phyloP scores from a whole-genome alignment of 495 filamentous ascomycete genomes.

The Penicillium argentinense region DNA sequence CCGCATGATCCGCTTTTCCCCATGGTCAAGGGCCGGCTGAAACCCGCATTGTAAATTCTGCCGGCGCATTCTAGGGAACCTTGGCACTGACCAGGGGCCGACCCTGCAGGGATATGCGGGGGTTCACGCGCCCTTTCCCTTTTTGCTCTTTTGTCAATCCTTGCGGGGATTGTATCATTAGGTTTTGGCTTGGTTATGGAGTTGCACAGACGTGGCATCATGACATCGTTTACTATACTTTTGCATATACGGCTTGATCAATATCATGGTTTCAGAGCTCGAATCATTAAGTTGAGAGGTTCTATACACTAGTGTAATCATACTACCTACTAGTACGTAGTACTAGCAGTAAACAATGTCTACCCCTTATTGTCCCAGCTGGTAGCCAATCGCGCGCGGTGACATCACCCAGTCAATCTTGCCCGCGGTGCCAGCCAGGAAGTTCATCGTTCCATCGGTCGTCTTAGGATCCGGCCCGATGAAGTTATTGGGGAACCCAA shows the following conservation, averaged over 20 bases:
- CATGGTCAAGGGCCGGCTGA: constrained; percentile 4
- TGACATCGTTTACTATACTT: constrained; percentile 15
- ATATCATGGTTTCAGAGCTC: constrained; percentile 6
- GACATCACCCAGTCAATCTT: constrained; percentile 44
- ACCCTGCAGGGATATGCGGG: background rate
- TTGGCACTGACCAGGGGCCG: background rate
- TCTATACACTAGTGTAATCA: background rate
- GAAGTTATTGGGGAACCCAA: constrained; percentile 54
- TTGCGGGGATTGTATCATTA: constrained; percentile 20
- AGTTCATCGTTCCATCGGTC: constrained; percentile 38
- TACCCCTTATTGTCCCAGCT: constrained; percentile 6
- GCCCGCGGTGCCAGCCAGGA: constrained; percentile 41
- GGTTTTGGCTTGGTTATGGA: constrained; percentile 16
- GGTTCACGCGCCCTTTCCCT: constrained; percentile 2
- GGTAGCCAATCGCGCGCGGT: constrained; percentile 31
- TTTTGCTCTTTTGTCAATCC: constrained; percentile 1
- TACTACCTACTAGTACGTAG: background rate
- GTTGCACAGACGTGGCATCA: constrained; percentile 24
- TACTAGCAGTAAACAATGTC: background rate
- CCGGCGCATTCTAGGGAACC: background rate
- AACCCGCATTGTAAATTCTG: constrained; percentile 7
- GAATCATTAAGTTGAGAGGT: too few species aligned
- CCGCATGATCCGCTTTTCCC: constrained; percentile 1
- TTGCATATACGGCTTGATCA: constrained; percentile 15
- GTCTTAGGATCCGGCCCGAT: constrained; percentile 35